Evolutionary conservation across 2,329 filamentous ascomycete species (phyloP).

Genomic region (Colletotrichum spaethianum): DNA sequence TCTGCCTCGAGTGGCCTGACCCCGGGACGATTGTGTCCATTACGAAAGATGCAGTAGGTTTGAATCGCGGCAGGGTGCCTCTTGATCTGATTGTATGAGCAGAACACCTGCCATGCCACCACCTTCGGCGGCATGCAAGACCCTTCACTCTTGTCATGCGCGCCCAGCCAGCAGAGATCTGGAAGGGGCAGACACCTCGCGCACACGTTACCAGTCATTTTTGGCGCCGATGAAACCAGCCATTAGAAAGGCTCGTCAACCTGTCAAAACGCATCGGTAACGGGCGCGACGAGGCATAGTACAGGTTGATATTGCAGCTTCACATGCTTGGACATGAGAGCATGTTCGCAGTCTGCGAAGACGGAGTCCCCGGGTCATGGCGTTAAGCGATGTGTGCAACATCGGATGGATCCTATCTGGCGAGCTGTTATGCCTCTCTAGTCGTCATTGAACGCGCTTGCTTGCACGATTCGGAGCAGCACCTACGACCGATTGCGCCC

Average conservation of each 20-base stretch:
- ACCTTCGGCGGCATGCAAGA: conserved; percentile 7
- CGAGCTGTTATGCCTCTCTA: background rate
- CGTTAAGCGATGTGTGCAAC: background rate
- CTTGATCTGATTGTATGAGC: conserved; percentile 24
- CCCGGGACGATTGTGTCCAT: background rate
- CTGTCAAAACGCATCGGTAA: background rate
- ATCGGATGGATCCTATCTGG: background rate
- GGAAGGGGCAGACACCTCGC: background rate
- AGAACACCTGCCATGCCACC: conserved; percentile 28
- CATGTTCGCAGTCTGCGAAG: background rate
- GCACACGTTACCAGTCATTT: background rate
- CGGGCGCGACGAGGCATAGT: background rate
- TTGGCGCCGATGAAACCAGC: background rate
- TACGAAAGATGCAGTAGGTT: background rate
- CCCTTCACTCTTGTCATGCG: conserved; percentile 24
- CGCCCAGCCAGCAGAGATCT: background rate
- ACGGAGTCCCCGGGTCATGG: background rate
- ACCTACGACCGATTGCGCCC: background rate
- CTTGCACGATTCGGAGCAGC: background rate
- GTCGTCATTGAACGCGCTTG: background rate
- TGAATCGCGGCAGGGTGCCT: conserved; percentile 20
- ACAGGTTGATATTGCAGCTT: background rate
- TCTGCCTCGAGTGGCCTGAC: too few species aligned
- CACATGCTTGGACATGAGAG: background rate
- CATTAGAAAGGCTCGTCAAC: background rate